A percentile compares a stretch with the other conserved stretches of the same genome.
phyloP scores from a whole-genome alignment of 192 early-diverging fungal species.

The Umbelopsis sp. region DNA sequence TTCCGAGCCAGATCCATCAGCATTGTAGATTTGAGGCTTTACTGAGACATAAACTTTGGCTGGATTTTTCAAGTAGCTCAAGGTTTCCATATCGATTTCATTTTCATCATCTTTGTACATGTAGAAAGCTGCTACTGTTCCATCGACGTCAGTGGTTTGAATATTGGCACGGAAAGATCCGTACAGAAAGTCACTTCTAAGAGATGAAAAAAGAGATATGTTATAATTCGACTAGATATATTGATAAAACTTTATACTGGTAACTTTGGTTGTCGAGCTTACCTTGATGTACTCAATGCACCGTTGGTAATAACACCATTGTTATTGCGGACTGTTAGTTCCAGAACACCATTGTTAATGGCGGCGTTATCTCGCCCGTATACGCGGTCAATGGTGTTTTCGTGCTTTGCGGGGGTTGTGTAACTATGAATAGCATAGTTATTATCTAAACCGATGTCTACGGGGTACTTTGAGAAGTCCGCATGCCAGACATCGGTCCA shows the following conservation, averaged over 20 bases:
- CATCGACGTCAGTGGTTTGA: conserved; percentile 22
- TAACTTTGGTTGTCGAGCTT: not conserved
- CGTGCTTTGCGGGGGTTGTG: conserved; percentile 17
- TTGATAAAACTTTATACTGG: no score
- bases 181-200: conserved; percentile 38
- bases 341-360: not conserved
- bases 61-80: conserved; percentile 27
- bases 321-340: conserved; percentile 10
- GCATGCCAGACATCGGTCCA: conserved; percentile 32
- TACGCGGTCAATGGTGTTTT: conserved; percentile 21
- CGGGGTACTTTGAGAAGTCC: conserved; percentile 23
- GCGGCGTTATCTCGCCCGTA: conserved; percentile 23
- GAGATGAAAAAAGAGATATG: not conserved
- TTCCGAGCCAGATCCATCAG: conserved; percentile 30
- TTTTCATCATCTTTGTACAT: conserved; percentile 30
- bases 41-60: conserved; percentile 32
- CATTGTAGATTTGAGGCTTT: conserved; percentile 38
- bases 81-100: conserved; percentile 43
- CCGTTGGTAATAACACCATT: conserved; percentile 24
- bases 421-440: conserved; percentile 32
- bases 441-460: conserved; percentile 21
- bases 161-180: conserved; percentile 39
- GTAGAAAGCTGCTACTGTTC: conserved; percentile 37
- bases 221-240: no score
- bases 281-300: conserved; percentile 33